Conservation (phyloP, 257 asterid genomes). For the Galeopsis tetrahit region DNA sequence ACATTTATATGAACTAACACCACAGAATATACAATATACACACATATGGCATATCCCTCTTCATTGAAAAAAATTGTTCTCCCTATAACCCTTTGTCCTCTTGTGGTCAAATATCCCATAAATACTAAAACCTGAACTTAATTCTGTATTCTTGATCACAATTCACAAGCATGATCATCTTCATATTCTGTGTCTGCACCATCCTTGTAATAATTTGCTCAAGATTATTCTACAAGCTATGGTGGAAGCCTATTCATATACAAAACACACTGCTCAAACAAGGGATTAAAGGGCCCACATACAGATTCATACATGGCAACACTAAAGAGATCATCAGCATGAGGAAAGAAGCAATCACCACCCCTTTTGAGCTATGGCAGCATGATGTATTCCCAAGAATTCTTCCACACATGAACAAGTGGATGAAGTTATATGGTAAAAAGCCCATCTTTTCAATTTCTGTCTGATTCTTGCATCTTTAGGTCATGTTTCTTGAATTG, state of each 20-base stretch:
- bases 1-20: too few species aligned
- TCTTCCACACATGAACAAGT: conserved; percentile 46
- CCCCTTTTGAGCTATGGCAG: conserved; percentile 41
- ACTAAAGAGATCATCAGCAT: conserved; percentile 50
- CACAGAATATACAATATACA: too few species aligned
- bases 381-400: conserved; percentile 56
- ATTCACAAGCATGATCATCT: conserved; percentile 4
- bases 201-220: conserved; percentile 12
- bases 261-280: conserved; percentile 44
- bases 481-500: too few species aligned
- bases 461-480: conserved; percentile 5
- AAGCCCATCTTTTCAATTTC: not conserved
- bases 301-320: conserved; percentile 54
- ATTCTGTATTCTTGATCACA: not conserved
- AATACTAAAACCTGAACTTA: not conserved
- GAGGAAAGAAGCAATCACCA: conserved; percentile 42
- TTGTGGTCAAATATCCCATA: not conserved
- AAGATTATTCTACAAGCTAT: conserved; percentile 46
- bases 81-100: not conserved
- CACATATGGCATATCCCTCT: too few species aligned
- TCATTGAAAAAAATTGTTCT: too few species aligned
- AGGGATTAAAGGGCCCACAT: conserved; percentile 58
- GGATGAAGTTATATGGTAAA: conserved; percentile 59
- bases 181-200: not conserved
- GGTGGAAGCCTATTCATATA: conserved; percentile 46